Evolutionary conservation across 495 filamentous ascomycete species (phyloP), one percentile per base, ranked within the genome.

Genomic region (Jackrogersella multiformis): DNA sequence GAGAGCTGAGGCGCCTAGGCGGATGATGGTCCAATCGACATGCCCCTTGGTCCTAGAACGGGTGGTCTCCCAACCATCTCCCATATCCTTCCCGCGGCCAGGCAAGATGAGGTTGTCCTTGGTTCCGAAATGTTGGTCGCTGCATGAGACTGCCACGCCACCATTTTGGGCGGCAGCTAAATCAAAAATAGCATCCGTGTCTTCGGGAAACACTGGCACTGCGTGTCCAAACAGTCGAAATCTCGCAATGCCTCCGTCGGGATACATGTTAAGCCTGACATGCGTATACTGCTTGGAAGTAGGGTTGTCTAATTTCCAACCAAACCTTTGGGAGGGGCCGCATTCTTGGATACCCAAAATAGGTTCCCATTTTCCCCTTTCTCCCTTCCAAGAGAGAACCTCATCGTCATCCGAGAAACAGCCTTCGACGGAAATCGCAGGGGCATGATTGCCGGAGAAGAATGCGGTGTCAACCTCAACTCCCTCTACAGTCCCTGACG

Each of bases 21-120:
- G 84, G 53, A 96, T 83, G 63, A 97, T 88, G 8, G 89, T 84
- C 93, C 94, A 97, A 77, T 97, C 94, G 16, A 90, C 80, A 77
- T 97, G 94, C 9, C 85, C 89, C 68, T 87, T 86, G 20, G 83
- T 87, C 21, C 94, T 79, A 28, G 89, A 92, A 35, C 94, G 85
- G 54, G 89, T 88, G 9, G 93, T 97, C 78, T 97, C 93, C 93
- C 94, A 97, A 2, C 94, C 94, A 75, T 96, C 93, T 28, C 93
- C 90, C 93, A 97, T 97, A 77, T 97, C 89, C 73, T 89, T 87
- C 5, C 94, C 94, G 23, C 94, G 83, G 1, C 93, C 93, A 2
- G 94, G 93, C 10, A 97, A 80, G 12, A 97, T 84, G 44, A 97
- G 76, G 75, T 97, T 96, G 61, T 89, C 87, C 74, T 88, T 91